Evolutionary conservation across 1,284 basidiomycete species (phyloP).

Genomic region (Peniophora sp.): DNA sequence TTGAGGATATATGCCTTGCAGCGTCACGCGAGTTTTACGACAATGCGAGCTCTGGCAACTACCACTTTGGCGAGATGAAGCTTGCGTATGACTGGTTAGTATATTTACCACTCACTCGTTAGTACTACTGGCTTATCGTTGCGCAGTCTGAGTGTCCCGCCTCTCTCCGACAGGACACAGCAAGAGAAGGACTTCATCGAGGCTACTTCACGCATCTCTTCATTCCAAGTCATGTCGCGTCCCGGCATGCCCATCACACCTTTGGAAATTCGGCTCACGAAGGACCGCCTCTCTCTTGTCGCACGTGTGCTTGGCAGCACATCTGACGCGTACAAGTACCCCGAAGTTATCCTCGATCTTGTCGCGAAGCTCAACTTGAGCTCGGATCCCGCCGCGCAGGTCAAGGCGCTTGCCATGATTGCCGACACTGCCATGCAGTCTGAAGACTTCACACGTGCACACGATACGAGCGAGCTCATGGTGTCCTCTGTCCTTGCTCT

Average conservation of each 20-base stretch:
- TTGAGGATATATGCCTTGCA: slow-evolving; percentile 75
- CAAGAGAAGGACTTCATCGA: slow-evolving; percentile 89
- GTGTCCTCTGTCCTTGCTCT: slow-evolving; percentile 51
- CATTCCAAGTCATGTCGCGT: slow-evolving; percentile 72
- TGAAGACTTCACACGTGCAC: slow-evolving; percentile 71
- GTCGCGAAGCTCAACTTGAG: slow-evolving; percentile 80
- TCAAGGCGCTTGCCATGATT: slow-evolving; percentile 82
- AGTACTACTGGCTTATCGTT: slow-evolving; percentile 6
- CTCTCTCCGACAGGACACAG: slow-evolving; percentile 50
- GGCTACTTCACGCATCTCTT: slow-evolving; percentile 81
- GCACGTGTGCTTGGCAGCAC: slow-evolving; percentile 77
- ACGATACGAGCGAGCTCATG: slow-evolving; percentile 67
- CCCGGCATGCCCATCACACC: slow-evolving; percentile 77
- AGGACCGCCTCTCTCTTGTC: slow-evolving; percentile 78
- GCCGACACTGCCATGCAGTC: slow-evolving; percentile 75
- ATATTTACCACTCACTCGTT: not conserved
- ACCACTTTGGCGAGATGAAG: slow-evolving; percentile 91
- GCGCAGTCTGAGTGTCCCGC: slow-evolving; percentile 69
- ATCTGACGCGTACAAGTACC: slow-evolving; percentile 80
- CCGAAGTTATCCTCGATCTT: slow-evolving; percentile 84
- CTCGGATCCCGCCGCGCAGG: slow-evolving; percentile 62
- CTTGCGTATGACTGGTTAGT: slow-evolving; percentile 88
- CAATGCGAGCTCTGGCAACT: slow-evolving; percentile 85
- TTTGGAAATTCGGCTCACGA: slow-evolving; percentile 83
- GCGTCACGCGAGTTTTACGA: slow-evolving; percentile 88